These are phyloP conservation scores for Ormosia emarginata DNA, from an alignment of 306 rosid genomes.

Conservation along the genomic window DNA sequence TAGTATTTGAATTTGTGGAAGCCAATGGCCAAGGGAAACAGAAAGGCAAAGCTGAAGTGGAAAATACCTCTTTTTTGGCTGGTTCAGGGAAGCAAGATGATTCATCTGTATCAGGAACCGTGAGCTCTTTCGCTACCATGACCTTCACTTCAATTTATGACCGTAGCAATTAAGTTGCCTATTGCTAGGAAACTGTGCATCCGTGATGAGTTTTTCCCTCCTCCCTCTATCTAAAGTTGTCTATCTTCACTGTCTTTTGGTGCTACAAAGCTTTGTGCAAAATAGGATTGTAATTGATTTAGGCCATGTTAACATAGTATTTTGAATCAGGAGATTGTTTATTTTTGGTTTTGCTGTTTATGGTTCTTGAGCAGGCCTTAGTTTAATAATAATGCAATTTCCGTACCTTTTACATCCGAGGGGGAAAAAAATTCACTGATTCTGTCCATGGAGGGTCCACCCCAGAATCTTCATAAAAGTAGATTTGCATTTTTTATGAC, in stretches of 20 bases:
- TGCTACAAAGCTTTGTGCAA: neutral
- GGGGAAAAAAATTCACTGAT: neutral
- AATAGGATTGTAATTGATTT: neutral
- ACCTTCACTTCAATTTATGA: conserved; percentile 70
- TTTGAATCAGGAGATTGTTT: neutral
- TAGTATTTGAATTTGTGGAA: conserved; percentile 45
- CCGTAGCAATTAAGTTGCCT: conserved; percentile 37
- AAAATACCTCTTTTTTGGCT: conserved; percentile 28
- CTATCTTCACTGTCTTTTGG: neutral
- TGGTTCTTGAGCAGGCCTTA: neutral
- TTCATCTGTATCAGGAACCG: conserved; percentile 36
- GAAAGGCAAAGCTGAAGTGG: conserved; percentile 16
- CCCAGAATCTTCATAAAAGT: neutral
- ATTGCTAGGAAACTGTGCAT: neutral
- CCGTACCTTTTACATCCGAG: neutral
- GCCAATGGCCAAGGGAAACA: conserved; percentile 10
- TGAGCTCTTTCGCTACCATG: conserved; percentile 49
- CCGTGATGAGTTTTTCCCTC: neutral
- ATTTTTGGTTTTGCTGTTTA: neutral
- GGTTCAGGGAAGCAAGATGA: conserved; percentile 20
- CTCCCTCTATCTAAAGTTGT: neutral
- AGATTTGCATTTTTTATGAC: neutral
- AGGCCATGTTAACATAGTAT: neutral
- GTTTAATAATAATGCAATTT: neutral
- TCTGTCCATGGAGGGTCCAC: neutral